A percentile compares a stretch with the other conserved stretches of the same genome.
These are phyloP conservation scores for Knufia fluminis DNA, from an alignment of 2,329 filamentous ascomycete species.

Conservation along the genomic window DNA sequence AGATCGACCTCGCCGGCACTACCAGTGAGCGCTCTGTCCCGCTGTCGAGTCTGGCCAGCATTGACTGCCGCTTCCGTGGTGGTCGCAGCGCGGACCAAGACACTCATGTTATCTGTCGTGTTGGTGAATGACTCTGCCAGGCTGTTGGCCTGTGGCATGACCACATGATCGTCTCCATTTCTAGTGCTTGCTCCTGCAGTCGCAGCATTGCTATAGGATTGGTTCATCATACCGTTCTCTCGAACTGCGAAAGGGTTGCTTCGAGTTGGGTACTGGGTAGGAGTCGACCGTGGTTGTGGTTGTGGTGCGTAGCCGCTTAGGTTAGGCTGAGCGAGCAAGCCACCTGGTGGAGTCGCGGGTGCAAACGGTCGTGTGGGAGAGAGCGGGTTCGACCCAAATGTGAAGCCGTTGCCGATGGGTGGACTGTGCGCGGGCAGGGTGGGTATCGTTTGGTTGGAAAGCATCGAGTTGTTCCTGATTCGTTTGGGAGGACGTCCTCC, in stretches of 20 bases:
- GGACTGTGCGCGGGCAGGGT: slow-evolving; percentile 5
- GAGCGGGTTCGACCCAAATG: slow-evolving; percentile 4
- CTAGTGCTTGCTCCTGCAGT: background rate
- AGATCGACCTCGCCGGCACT: slow-evolving; percentile 1
- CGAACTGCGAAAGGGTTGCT: background rate
- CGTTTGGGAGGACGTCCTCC: background rate
- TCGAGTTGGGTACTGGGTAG: background rate
- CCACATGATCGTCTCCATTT: slow-evolving; percentile 7
- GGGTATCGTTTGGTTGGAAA: background rate
- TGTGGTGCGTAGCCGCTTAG: background rate
- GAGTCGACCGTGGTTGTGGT: slow-evolving; percentile 1
- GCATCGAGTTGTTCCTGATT: background rate
- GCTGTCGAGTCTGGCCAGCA: background rate
- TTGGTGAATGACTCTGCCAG: slow-evolving; percentile 9
- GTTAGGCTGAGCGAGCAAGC: background rate
- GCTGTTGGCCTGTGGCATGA: slow-evolving; percentile 6
- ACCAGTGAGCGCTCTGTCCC: slow-evolving; percentile 1
- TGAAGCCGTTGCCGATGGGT: slow-evolving; percentile 1
- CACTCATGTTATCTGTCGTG: slow-evolving; percentile 10
- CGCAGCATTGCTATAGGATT: background rate
- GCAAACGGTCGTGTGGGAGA: background rate
- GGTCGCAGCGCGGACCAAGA: slow-evolving; percentile 6
- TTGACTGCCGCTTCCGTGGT: slow-evolving; percentile 2
- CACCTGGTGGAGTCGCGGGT: background rate
- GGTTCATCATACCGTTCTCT: background rate